Base-by-base conservation (phyloP, 1,284 basidiomycete genomes). In the Ustilago sp. region DNA sequence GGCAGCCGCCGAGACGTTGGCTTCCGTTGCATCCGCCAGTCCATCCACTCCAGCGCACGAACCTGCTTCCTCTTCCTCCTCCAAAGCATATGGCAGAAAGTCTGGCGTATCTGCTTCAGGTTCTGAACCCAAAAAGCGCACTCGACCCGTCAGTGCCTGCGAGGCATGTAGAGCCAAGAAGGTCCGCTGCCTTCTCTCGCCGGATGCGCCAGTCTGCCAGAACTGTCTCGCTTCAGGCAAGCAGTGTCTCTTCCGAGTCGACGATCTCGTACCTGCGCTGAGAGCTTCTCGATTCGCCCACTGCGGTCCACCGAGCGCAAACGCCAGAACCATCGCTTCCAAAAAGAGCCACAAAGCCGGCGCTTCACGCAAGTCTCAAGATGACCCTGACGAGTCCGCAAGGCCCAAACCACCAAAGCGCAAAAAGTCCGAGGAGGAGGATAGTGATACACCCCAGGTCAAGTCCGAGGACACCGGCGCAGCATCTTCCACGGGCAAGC, bases 111-210 rank as follows among this genome's bases (percentile, higher is more conserved):
- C 68, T 17, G 34, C 65, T 4, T 35, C 75, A 28, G 51, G 52
- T 8, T 61, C 59, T 19, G 73, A 79, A 31, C 76, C 80, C 36
- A 83, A 82, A 54, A 81, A 79, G 74, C 70, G 80, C 28, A 83
- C 82, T 11, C 57, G 82, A 9, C 82, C 82, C 19, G 76, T 83
- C 47, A 79, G 76, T 47, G 82, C 82, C 2, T 83, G 82, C 58
- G 82, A 83, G 43, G 73, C 76, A 8, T 83, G 80, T 48, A 77
- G 82, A 4, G 73, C 77, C 23, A 83, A 83, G 48, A 83, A 83
- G 65, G 79, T 82, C 36, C 78, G 77, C 36, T 83, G 82, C 53
- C 65, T 76, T 43, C 77, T 83, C 23, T 68, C 73, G 12, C 77
- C 79, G 2, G 80, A 81, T 41, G 69, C 74, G 3, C 79, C 80